Base-by-base conservation (phyloP, 1,284 basidiomycete genomes). In the Papiliotrema terrestris region DNA sequence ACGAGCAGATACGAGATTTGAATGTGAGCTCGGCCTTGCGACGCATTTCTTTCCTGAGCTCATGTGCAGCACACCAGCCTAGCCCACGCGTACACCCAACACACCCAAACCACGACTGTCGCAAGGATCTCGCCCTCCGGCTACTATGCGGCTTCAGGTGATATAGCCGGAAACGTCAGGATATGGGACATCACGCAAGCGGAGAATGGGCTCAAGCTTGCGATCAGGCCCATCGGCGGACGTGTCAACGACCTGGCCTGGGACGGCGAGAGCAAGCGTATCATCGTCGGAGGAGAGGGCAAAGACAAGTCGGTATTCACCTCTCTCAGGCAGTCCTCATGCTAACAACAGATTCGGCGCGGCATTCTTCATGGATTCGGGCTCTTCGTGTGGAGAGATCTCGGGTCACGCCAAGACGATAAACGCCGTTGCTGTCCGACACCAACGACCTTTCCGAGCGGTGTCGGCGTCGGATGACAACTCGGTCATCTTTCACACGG, bases 211-310 rank as follows among this genome's bases (percentile, higher is more conserved):
- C 76, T 96, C 57, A 97, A 96, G 75, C 85, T 85, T 37, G 91
- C 92, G 66, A 87, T 87, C 67, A 88, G 85, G 69, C 88, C 88
- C 9, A 78, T 98, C 43, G 84, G 86, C 1, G 93, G 92, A 2
- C 83, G 82, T 54, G 84, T 98, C 67, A 94, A 93, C 66, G 96
- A 98, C 76, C 82, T 98, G 5, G 87, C 87, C 20, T 98, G 94
- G 93, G 96, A 98, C 69, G 89, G 88, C 3, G 96, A 98, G 74
- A 91, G 89, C 69, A 96, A 98, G 76, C 84, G 96, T 15, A 88
- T 99, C 63, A 88, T 98, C 49, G 92, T 88, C 17, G 95, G 93
- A n/a, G 96, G 96, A 47, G 91, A 97, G 59, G 95, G 95, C 41
- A 83, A 86, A 60, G 94, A 94, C 69, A 89, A 86, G 86, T 91